Percentiles rank a stretch among this genome's conserved stretches.
phyloP scores from a whole-genome alignment of 1,139 yeast species.

The Blastobotrys persicus region DNA sequence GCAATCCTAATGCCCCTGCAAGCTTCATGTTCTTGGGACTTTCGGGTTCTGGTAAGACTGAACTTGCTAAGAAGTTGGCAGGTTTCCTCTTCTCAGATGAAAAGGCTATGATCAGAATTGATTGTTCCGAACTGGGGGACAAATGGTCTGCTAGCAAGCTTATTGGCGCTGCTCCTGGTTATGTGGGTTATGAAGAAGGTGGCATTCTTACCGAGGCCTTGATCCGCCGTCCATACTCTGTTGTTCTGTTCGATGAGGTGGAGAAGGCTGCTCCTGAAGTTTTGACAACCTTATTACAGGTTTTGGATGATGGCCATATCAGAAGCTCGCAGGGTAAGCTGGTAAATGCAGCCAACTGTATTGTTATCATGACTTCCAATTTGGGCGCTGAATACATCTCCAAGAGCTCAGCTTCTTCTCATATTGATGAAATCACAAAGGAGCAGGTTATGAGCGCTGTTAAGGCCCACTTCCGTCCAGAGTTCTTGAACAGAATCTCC shows the following conservation, averaged over 20 bases:
- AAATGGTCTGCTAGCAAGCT: slow-evolving; percentile 94
- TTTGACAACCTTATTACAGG: slow-evolving; percentile 81
- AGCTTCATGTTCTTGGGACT: slow-evolving; percentile 92
- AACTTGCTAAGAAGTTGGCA: slow-evolving; percentile 92
- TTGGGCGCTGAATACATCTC: slow-evolving; percentile 91
- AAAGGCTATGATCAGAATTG: slow-evolving; percentile 93
- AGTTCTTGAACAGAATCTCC: slow-evolving; percentile 92
- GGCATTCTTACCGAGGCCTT: slow-evolving; percentile 92
- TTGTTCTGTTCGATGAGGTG: slow-evolving; percentile 90
- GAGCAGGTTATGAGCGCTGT: slow-evolving; percentile 82
- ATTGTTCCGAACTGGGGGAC: slow-evolving; percentile 94
- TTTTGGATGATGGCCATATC: slow-evolving; percentile 94
- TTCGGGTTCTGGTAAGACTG: slow-evolving; percentile 98
- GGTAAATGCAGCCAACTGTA: slow-evolving; percentile 87
- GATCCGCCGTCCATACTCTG: slow-evolving; percentile 90
- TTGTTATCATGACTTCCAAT: slow-evolving; percentile 94
- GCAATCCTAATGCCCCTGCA: slow-evolving; percentile 95
- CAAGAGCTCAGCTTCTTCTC: slow-evolving; percentile 56
- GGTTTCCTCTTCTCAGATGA: slow-evolving; percentile 95
- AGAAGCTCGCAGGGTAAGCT: slow-evolving; percentile 93
- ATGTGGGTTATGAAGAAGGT: slow-evolving; percentile 97
- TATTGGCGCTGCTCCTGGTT: slow-evolving; percentile 97
- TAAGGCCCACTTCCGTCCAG: slow-evolving; percentile 93
- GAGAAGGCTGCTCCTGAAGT: slow-evolving; percentile 99
- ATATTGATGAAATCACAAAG: slow-evolving; percentile 60